Base-by-base conservation (phyloP, 106 monocot genomes). In the Dendrobium officinale region DNA sequence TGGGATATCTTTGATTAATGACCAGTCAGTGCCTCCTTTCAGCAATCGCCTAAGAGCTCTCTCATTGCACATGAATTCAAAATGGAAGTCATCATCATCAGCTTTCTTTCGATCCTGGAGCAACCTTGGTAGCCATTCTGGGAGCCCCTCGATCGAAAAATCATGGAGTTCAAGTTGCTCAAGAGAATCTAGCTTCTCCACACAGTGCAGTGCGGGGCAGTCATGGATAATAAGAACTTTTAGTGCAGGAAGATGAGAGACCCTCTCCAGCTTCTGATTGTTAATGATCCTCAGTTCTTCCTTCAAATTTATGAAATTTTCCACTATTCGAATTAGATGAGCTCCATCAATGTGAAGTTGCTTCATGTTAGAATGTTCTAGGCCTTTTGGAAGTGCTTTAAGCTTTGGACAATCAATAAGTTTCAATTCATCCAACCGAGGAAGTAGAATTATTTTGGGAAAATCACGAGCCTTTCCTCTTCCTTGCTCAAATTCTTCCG, bases 321-420 rank as follows among this genome's bases (percentile, higher is more conserved):
- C 51, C 51, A 51, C 51, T 51, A 13, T 13, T 51, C 3, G 1
- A 51, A 51, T 59, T 37, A 18, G 41, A 8, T 58, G 6, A 55
- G 58, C 58, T 27, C 58, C 58, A 6, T 56, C 8, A 37, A 58
- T 78, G 2, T 33, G 18, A 6, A 78, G 18, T 1, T 13, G 2
- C 17, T 48, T 78, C 55, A 78, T 58, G 5, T 49, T 24, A 40
- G 19, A 17, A 1, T 33, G 33, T 9, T 15, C 19, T 16, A 78
- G 9, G 33, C 78, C 55, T 19, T 59, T 40, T n/a, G 78, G 78
- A 78, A 78, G 54, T 17, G 78, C 24, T 56, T 15, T 41, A 24
- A 78, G 40, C 54, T 33, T 78, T 4, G 78, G 78, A 59, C 58
- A 78, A 20, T 27, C 58, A 18, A 16, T 33, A 6, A 78, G 2